phyloP scores from a whole-genome alignment of 2,329 filamentous ascomycete genomes.

The Arthrobotrys iridis region DNA sequence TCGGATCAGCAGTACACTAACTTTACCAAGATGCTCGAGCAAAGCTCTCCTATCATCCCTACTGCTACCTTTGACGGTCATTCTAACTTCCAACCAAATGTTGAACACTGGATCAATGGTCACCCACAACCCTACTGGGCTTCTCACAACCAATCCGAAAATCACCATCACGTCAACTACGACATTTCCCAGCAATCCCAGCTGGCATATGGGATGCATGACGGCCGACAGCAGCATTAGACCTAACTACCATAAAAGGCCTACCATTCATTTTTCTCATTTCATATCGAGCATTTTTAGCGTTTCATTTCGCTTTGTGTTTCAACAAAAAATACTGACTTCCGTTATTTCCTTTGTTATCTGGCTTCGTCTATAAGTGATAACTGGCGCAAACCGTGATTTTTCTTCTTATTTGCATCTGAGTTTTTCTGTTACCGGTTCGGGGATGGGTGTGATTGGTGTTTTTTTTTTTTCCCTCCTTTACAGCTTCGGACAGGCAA shows the following conservation, averaged over 20 bases:
- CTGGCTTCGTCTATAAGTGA: constrained; percentile 25
- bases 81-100: constrained; percentile 22
- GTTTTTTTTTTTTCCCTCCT: too few relatives aligned
- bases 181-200: constrained; percentile 35
- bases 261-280: constrained; percentile 10
- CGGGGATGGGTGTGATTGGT: constrained; percentile 8
- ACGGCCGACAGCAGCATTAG: constrained; percentile 37
- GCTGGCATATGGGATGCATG: constrained; percentile 51
- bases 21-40: constrained; percentile 50
- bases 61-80: constrained; percentile 21
- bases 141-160: constrained; percentile 16
- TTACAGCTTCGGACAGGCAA: constrained; percentile 37
- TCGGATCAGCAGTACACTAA: constrained; percentile 47
- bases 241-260: background rate
- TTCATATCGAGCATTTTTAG: constrained; percentile 52
- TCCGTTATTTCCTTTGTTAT: constrained; percentile 39
- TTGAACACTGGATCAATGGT: constrained; percentile 46
- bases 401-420: background rate
- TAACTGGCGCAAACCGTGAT: constrained; percentile 42
- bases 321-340: constrained; percentile 20
- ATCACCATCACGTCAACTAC: constrained; percentile 5
- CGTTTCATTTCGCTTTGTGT: constrained; percentile 32
- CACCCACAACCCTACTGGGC: constrained; percentile 40
- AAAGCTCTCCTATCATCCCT: constrained; percentile 43
- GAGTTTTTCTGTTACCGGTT: constrained; percentile 11